A percentile compares a stretch with the other conserved stretches of the same genome.
Evolutionary conservation across 2,329 filamentous ascomycete genomes (phyloP).

Genomic region (Emmonsiellopsis sp.): DNA sequence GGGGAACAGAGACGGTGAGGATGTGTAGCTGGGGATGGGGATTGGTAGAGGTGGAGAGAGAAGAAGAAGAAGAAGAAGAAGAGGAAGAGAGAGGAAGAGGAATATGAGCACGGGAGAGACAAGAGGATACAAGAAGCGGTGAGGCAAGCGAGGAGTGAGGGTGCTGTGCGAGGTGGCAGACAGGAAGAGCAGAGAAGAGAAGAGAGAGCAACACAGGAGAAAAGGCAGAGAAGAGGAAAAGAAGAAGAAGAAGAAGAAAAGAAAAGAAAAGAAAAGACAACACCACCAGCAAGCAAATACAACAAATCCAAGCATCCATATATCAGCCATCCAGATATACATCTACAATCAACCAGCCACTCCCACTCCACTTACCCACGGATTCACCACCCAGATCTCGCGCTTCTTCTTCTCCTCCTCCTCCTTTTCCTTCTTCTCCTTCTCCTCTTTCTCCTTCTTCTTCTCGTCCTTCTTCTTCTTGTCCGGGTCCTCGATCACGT

Average conservation of each 20-base stretch:
- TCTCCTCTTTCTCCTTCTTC: constrained; percentile 2
- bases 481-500: constrained; percentile 11
- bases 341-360: background rate
- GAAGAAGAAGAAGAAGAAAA: background rate
- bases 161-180: too few species aligned
- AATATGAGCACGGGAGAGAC: too few species aligned
- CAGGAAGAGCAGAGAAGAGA: too few species aligned
- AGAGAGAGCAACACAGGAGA: too few species aligned
- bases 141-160: too few species aligned
- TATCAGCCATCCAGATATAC: background rate
- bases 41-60: too few species aligned
- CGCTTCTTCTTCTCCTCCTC: constrained; percentile 2
- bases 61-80: too few species aligned
- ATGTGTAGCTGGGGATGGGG: too few species aligned
- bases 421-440: constrained; percentile 3
- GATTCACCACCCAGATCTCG: background rate
- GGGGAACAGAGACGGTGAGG: too few species aligned
- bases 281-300: background rate
- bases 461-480: constrained; percentile 7
- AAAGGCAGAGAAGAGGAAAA: background rate
- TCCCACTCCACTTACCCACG: background rate
- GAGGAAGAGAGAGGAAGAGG: too few species aligned
- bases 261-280: background rate
- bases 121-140: too few species aligned
- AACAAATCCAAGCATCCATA: background rate